Conservation (phyloP, 2,329 filamentous ascomycete species). For the Neonectria neomacrospora region DNA sequence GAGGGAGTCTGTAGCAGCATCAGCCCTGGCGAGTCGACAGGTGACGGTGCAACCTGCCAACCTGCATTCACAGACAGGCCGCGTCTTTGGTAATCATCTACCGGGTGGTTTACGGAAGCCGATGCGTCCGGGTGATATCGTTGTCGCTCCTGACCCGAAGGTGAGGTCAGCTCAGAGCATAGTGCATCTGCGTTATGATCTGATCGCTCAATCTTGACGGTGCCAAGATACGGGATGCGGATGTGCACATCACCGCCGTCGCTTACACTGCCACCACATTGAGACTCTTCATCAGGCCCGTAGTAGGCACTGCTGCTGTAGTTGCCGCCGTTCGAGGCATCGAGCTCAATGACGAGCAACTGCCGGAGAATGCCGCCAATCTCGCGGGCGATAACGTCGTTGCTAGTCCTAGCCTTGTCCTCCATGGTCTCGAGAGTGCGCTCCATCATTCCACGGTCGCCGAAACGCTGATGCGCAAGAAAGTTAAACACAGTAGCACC, state of each 20-base stretch:
- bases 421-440: background rate
- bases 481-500: background rate
- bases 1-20: background rate
- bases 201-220: background rate
- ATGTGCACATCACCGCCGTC: background rate
- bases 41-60: background rate
- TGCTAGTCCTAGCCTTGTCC: background rate
- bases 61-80: background rate
- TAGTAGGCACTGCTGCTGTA: background rate
- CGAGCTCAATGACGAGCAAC: background rate
- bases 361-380: background rate
- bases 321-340: background rate
- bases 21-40: background rate
- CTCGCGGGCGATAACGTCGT: background rate
- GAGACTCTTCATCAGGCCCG: background rate
- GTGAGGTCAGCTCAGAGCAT: background rate
- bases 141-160: background rate
- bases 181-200: background rate
- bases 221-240: background rate
- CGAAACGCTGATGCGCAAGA: background rate
- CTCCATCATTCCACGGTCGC: background rate
- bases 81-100: background rate
- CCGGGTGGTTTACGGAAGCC: background rate
- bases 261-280: background rate
- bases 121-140: background rate